These are phyloP conservation scores for Sugiyamaella xylanicola DNA, from an alignment of 1,139 yeast genomes.

Conservation along the genomic window DNA sequence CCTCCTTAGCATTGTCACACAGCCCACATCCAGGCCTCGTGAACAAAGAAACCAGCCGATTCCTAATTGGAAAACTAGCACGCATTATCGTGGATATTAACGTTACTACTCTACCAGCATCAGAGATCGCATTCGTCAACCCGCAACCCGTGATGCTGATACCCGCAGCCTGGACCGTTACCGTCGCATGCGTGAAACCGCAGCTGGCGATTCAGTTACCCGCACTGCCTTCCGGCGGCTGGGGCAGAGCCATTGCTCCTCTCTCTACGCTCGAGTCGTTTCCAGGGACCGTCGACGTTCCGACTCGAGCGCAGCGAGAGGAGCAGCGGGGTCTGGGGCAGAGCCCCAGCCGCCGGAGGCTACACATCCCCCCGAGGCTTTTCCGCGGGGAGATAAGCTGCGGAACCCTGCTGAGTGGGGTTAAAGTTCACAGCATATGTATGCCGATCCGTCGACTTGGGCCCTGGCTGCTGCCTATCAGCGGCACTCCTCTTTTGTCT, in stretches of 20 bases:
- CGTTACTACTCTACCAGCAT: too few relatives aligned
- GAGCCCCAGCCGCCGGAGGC: neutral
- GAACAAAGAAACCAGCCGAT: slow-evolving; percentile 56
- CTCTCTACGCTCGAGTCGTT: too few relatives aligned
- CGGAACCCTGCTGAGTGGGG: neutral
- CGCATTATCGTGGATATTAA: slow-evolving; percentile 19
- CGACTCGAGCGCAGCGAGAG: neutral
- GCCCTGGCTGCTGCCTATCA: neutral
- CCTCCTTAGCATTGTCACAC: slow-evolving; percentile 69
- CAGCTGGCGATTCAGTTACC: too few relatives aligned
- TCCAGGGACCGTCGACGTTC: neutral
- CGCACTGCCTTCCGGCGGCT: neutral
- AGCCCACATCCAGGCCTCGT: slow-evolving; percentile 79
- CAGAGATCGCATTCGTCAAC: too few relatives aligned
- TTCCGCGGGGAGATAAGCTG: neutral
- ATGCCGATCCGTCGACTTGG: too few relatives aligned
- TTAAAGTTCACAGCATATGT: too few relatives aligned
- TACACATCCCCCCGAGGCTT: neutral
- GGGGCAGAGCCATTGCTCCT: neutral
- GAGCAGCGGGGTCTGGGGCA: slow-evolving; percentile 1
- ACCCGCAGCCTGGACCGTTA: too few relatives aligned
- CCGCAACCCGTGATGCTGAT: too few relatives aligned
- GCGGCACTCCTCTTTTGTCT: neutral
- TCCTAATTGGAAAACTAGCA: slow-evolving; percentile 1
- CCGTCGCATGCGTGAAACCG: too few relatives aligned